These are phyloP conservation scores for Tolypocladium pustulatum DNA, from an alignment of 2,329 filamentous ascomycete species.

Conservation along the genomic window DNA sequence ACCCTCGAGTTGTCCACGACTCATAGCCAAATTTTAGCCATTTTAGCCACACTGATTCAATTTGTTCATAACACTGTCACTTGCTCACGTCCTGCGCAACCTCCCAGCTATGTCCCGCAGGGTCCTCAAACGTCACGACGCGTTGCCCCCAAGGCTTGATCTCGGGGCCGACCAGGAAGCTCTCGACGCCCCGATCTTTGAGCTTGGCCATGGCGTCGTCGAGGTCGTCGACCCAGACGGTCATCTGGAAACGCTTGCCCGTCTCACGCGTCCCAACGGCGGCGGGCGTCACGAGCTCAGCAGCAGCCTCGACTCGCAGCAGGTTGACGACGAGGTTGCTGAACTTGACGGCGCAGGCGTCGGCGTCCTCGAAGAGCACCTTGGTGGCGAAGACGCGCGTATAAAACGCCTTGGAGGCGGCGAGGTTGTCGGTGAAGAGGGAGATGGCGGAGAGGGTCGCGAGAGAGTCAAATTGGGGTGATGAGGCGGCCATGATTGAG, in stretches of 20 bases:
- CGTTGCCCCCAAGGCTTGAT: conserved; percentile 6
- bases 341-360: conserved; percentile 7
- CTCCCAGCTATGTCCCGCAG: conserved; percentile 5
- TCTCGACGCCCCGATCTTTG: conserved; percentile 1
- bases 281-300: not conserved
- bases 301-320: not conserved
- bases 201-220: conserved; percentile 5
- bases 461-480: not conserved
- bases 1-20: not conserved
- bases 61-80: not conserved
- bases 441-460: conserved; percentile 1
- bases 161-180: conserved; percentile 3
- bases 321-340: conserved; percentile 6
- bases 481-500: not conserved
- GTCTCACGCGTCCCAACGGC: not conserved
- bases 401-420: conserved; percentile 1
- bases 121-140: conserved; percentile 7
- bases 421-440: conserved; percentile 1
- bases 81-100: not conserved
- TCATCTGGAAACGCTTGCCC: not conserved
- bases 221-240: conserved; percentile 1
- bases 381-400: conserved; percentile 5
- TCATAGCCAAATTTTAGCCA: not conserved
- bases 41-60: not conserved
- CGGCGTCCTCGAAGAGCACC: conserved; percentile 5